Conservation (phyloP, 192 early-diverging fungal genomes). For the Fimicolochytrium jonesii region DNA sequence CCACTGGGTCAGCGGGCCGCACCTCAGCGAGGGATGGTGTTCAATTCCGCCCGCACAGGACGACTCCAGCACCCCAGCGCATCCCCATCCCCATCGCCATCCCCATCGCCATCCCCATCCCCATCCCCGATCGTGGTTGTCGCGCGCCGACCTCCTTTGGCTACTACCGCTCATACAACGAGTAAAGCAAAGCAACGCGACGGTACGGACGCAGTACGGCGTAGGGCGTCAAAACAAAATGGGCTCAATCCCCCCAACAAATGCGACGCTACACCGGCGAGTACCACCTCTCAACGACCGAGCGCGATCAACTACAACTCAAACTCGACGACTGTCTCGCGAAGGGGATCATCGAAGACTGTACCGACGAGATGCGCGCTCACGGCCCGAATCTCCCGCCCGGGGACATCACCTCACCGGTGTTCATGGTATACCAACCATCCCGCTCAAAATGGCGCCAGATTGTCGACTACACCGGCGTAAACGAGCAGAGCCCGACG, state of each 20-base stretch:
- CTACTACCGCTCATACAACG: not conserved
- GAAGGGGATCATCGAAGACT: not conserved
- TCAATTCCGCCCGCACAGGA: not conserved
- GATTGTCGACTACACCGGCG: not conserved
- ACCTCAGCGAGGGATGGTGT: not conserved
- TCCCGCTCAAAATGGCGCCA: not conserved
- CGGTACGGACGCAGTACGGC: not conserved
- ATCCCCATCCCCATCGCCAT: too few species aligned
- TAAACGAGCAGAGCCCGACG: not conserved
- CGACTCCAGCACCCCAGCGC: too few species aligned
- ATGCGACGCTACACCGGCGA: not conserved
- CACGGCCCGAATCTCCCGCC: not conserved
- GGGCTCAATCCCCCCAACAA: not conserved
- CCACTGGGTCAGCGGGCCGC: not conserved
- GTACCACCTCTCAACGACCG: not conserved
- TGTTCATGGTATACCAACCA: not conserved
- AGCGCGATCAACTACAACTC: not conserved
- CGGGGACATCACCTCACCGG: not conserved
- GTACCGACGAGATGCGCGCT: not conserved
- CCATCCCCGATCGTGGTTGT: too few species aligned
- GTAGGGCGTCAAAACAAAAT: not conserved
- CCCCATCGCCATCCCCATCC: too few species aligned
- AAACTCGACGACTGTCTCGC: not conserved
- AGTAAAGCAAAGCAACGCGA: not conserved
- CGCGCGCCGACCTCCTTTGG: not conserved